phyloP scores from a whole-genome alignment of 768 basidiomycete species.

The Tylopilus vinaceipallidus region DNA sequence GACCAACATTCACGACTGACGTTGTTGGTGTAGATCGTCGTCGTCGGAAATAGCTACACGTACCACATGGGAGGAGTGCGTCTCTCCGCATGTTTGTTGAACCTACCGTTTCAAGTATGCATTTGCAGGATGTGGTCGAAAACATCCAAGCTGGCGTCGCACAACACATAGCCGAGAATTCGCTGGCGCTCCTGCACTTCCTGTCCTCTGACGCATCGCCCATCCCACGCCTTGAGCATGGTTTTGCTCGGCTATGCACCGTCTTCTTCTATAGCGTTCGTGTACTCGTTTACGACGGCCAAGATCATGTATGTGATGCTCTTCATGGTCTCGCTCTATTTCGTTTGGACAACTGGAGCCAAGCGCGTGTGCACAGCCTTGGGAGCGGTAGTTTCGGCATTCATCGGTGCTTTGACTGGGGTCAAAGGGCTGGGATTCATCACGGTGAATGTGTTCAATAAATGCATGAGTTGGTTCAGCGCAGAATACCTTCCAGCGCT shows the following conservation, averaged over 20 bases:
- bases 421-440: conserved; percentile 73
- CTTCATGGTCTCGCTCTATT: conserved; percentile 43
- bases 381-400: conserved; percentile 48
- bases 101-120: neutral
- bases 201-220: conserved; percentile 70
- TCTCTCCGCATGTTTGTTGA: neutral
- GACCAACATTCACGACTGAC: neutral
- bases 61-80: conserved; percentile 88
- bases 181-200: conserved; percentile 72
- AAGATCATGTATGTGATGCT: conserved; percentile 57
- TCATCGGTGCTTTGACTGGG: conserved; percentile 55
- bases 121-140: conserved; percentile 62
- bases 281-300: conserved; percentile 75
- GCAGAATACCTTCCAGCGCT: conserved; percentile 60
- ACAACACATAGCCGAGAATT: conserved; percentile 88
- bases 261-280: conserved; percentile 77
- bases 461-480: conserved; percentile 84
- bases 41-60: conserved; percentile 88
- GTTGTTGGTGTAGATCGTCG: conserved; percentile 63
- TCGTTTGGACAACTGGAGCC: conserved; percentile 37
- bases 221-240: conserved; percentile 57
- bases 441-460: conserved; percentile 60
- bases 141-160: conserved; percentile 85
- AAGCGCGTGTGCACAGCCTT: conserved; percentile 38
- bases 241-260: conserved; percentile 52